Base-by-base conservation (phyloP, 1,139 yeast species). In the Candida neerlandica region DNA sequence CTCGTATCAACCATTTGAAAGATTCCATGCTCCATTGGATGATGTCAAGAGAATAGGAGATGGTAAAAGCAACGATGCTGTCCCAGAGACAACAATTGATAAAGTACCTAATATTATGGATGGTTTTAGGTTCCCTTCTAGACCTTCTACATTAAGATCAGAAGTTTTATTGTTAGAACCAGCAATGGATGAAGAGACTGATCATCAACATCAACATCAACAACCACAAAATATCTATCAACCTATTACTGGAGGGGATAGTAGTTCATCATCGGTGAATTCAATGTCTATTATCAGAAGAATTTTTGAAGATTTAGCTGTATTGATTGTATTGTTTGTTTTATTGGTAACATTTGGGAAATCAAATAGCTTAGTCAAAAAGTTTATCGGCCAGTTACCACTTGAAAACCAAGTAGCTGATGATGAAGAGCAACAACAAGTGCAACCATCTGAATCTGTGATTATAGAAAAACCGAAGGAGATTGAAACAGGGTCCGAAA, bases 291-390 rank as follows among this genome's bases (percentile, higher is more conserved):
- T 56, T n/a, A 14, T 52, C 4, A 59, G 62, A 49, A 73, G 80
- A 49, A 64, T 81, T 21, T 55, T 79, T 37, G 87, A 83, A 59
- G 83, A 82, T 54, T 65, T 80, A 2, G 62, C 77, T 21, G 75
- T 81, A 15, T 65, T 81, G 33, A 45, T 74, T 15, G 59, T 48
- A 53, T 75, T 53, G 54, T 67, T 44, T 55, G 69, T 41, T 39
- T 69, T 45, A 49, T 71, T 47, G 57, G 66, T 49, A 53, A 70
- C 29, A 59, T 78, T 48, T 69, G 77, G 55, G 60, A 70, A 78
- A 76, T 16, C 78, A 70, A 50, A 58, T 67, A 47, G 62, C 57
- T 49, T 61, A 57, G 14, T 60, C 9, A 58, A 52, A 43, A 53
- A 45, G 35, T 29, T 55, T 21, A 43, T 55, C 33, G 52, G 51